A percentile compares a stretch with the other conserved stretches of the same genome.
Conservation (phyloP, 2,329 filamentous ascomycete species). For the Orbilia oligospora region DNA sequence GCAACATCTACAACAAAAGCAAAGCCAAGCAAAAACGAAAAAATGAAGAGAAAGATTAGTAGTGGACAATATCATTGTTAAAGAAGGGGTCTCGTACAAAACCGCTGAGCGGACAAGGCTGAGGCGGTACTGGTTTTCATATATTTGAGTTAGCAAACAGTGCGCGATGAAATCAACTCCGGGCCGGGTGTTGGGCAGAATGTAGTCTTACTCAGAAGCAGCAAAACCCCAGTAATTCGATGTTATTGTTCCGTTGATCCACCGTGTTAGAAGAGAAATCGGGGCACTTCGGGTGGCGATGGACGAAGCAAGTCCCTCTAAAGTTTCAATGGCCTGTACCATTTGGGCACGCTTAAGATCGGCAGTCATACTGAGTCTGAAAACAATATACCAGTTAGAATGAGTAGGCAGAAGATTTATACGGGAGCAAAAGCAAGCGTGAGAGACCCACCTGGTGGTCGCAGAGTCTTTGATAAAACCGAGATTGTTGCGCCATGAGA, state of each 20-base stretch:
- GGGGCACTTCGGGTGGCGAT: conserved; percentile 58
- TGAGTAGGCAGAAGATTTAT: neutral
- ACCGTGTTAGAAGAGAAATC: conserved; percentile 41
- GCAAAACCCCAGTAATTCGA: conserved; percentile 37
- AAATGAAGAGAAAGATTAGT: conserved; percentile 2
- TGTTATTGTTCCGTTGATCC: conserved; percentile 34
- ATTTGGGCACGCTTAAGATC: conserved; percentile 58
- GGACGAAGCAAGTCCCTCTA: conserved; percentile 54
- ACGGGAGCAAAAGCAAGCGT: neutral
- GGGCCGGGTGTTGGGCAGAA: neutral
- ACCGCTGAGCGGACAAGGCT: conserved; percentile 52
- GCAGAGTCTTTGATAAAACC: conserved; percentile 59
- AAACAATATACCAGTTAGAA: neutral
- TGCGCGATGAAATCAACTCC: neutral
- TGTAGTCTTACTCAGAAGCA: conserved; percentile 39
- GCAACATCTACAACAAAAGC: conserved; percentile 34
- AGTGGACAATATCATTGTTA: neutral
- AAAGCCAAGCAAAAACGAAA: neutral
- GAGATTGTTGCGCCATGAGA: conserved; percentile 58
- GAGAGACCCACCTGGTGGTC: conserved; percentile 33
- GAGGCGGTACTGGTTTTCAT: conserved; percentile 31
- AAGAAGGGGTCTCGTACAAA: conserved; percentile 17
- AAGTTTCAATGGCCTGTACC: conserved; percentile 53
- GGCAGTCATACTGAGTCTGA: conserved; percentile 53
- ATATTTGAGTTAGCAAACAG: neutral